Conservation (phyloP, 257 asterid genomes). For the Penstemon barbatus region DNA sequence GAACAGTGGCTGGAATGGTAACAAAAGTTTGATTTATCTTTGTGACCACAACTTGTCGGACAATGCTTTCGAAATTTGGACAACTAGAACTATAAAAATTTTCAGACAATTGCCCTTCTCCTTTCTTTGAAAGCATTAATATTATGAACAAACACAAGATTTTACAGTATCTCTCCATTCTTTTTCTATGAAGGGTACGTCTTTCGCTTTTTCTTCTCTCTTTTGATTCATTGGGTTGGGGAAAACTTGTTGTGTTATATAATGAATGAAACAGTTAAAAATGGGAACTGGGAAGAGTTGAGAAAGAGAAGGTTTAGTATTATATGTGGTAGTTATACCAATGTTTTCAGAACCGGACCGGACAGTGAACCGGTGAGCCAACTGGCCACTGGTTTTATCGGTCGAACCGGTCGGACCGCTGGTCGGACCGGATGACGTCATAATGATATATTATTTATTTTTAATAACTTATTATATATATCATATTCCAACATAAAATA, state of each 20-base stretch:
- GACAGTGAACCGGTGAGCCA: too few species aligned
- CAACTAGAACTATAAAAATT: slow-evolving; percentile 57
- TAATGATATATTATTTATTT: too few species aligned
- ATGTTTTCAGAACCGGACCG: too few species aligned
- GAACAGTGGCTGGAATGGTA: slow-evolving; percentile 70
- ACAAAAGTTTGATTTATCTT: slow-evolving; percentile 53
- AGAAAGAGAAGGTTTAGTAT: background rate
- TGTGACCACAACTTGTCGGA: slow-evolving; percentile 40
- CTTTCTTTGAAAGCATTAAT: slow-evolving; percentile 30
- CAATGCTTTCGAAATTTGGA: slow-evolving; percentile 56
- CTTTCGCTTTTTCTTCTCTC: background rate
- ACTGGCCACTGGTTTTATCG: too few species aligned
- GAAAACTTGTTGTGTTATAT: slow-evolving; percentile 25
- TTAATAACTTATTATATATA: too few species aligned
- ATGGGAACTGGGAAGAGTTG: slow-evolving; percentile 25
- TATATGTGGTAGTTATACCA: slow-evolving; percentile 29
- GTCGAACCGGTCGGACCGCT: too few species aligned
- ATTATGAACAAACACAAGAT: slow-evolving; percentile 33
- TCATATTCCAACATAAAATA: too few species aligned
- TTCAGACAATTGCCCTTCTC: slow-evolving; percentile 46
- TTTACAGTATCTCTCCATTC: slow-evolving; percentile 31
- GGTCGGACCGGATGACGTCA: too few species aligned
- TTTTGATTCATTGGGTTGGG: background rate
- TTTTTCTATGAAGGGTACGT: background rate
- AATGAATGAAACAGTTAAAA: slow-evolving; percentile 26